phyloP scores from a whole-genome alignment of 1,139 yeast genomes.

The Yamadazyma aaseri region DNA sequence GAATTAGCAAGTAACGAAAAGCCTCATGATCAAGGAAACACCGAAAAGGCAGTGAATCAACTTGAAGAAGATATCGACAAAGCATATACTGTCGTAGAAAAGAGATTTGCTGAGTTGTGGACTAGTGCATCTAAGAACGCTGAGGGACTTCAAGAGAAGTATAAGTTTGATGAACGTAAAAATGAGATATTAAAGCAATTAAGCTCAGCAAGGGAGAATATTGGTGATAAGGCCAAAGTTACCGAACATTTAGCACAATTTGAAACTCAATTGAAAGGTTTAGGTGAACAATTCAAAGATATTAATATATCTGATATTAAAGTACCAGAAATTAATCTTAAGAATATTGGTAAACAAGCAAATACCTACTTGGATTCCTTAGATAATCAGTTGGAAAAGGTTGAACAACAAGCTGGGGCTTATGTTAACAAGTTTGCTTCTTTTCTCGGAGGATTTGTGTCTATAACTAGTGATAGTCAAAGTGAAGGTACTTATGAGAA shows the following conservation, averaged over 20 bases:
- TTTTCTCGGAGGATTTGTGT: conserved; percentile 53
- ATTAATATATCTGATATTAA: conserved; percentile 11
- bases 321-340: conserved; percentile 19
- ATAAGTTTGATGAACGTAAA: conserved; percentile 43
- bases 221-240: conserved; percentile 24
- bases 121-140: conserved; percentile 34
- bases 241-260: conserved; percentile 28
- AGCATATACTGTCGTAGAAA: conserved; percentile 46
- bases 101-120: conserved; percentile 41
- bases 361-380: conserved; percentile 60
- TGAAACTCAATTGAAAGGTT: conserved; percentile 31
- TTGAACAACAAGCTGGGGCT: conserved; percentile 63
- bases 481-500: conserved; percentile 16
- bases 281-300: conserved; percentile 14
- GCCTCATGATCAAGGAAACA: conserved; percentile 21
- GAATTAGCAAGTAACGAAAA: conserved; percentile 11
- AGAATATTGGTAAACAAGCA: conserved; percentile 39
- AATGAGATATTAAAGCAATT: conserved; percentile 34
- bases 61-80: conserved; percentile 55
- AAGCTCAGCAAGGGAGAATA: conserved; percentile 28
- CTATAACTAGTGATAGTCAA: conserved; percentile 23
- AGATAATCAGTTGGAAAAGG: conserved; percentile 65
- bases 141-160: conserved; percentile 30
- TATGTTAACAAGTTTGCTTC: conserved; percentile 59
- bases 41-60: conserved; percentile 48